Conservation (phyloP, 768 basidiomycete genomes). For the Candolleomyces aberdarensis region DNA sequence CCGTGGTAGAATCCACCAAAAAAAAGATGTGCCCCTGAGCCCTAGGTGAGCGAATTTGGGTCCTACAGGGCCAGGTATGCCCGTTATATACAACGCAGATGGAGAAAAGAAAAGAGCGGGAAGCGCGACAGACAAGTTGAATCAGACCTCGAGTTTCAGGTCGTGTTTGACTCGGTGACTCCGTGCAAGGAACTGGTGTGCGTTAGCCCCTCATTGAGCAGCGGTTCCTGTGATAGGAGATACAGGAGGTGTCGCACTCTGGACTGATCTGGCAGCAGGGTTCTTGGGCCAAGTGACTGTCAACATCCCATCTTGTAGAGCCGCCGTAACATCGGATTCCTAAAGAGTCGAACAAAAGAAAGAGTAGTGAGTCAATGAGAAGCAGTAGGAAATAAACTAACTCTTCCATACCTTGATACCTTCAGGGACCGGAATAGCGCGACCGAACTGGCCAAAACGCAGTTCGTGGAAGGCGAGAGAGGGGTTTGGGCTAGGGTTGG, state of each 20-base stretch:
- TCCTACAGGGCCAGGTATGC: too few relatives aligned
- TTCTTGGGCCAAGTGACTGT: constrained; percentile 41
- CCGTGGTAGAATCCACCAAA: too few relatives aligned
- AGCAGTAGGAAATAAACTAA: constrained; percentile 7
- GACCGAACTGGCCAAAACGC: constrained; percentile 41
- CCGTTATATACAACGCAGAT: too few relatives aligned
- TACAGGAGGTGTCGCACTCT: constrained; percentile 3
- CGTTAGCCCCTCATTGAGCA: not conserved
- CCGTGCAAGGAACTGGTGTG: not conserved
- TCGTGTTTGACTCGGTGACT: not conserved
- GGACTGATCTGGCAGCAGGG: not conserved
- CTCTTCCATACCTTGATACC: constrained; percentile 40
- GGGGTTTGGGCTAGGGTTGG: not conserved
- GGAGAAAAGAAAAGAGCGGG: too few relatives aligned
- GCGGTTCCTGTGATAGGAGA: constrained; percentile 1
- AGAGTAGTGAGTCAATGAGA: constrained; percentile 6
- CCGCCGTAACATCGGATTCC: constrained; percentile 35
- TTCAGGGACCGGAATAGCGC: constrained; percentile 33
- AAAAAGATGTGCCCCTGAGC: too few relatives aligned
- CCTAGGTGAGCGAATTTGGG: too few relatives aligned
- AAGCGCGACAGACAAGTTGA: too few relatives aligned
- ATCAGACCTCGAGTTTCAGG: not conserved
- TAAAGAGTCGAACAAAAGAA: constrained; percentile 24
- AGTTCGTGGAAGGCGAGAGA: constrained; percentile 31
- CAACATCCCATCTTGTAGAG: constrained; percentile 37